These are phyloP conservation scores for Fusarium verrucosum DNA, from an alignment of 2,329 filamentous ascomycete genomes.

Conservation along the genomic window DNA sequence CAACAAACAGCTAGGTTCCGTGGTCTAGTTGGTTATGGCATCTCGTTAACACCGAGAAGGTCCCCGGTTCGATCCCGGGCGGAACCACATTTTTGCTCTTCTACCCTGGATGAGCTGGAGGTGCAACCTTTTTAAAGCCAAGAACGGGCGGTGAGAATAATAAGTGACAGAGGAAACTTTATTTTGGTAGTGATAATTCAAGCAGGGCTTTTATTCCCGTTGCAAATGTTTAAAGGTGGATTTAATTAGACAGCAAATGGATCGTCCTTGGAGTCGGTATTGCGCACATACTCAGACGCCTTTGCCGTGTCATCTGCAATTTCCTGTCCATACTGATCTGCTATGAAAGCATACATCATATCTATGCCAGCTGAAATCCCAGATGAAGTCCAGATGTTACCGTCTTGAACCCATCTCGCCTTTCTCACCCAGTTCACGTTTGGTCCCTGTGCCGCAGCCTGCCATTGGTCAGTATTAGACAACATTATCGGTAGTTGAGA, in stretches of 20 bases:
- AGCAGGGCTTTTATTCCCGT: conserved; percentile 36
- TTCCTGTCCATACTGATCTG: conserved; percentile 58
- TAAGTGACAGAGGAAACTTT: conserved; percentile 22
- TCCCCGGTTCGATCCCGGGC: conserved; percentile 19
- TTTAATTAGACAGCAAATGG: conserved; percentile 57
- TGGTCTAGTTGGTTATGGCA: conserved; percentile 16
- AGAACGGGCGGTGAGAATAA: conserved; percentile 14
- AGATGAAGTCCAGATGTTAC: conserved; percentile 69
- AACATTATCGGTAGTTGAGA: accelerated
- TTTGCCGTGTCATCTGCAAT: conserved; percentile 59
- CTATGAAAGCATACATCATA: conserved; percentile 50
- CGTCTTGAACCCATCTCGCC: conserved; percentile 69
- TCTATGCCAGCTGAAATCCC: conserved; percentile 61
- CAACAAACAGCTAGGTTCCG: not conserved
- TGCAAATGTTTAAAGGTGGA: not conserved
- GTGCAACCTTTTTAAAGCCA: conserved; percentile 16
- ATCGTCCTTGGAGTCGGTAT: conserved; percentile 60
- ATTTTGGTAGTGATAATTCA: conserved; percentile 29
- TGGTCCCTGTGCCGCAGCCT: conserved; percentile 53
- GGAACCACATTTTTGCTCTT: not conserved
- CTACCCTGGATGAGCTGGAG: conserved; percentile 11
- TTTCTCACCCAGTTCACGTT: conserved; percentile 63
- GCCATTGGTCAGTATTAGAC: not conserved
- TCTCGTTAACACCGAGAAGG: conserved; percentile 15
- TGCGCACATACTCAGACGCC: conserved; percentile 67